Conservation (phyloP, 108 stramenopile species). For the Pseudonitzschia multiseries region DNA sequence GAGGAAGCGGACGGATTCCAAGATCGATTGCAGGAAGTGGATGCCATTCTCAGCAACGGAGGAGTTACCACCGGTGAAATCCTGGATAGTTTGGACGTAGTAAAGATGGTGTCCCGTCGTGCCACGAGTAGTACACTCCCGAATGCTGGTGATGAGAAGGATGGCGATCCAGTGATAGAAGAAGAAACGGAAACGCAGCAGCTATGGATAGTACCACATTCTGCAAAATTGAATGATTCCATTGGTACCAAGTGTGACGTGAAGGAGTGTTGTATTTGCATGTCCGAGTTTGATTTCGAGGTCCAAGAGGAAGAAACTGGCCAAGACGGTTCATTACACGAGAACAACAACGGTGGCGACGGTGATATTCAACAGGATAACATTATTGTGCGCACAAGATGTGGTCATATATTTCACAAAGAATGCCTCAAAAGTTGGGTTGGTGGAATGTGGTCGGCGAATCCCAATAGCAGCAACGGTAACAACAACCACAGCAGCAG, state of each 20-base stretch:
- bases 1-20: constrained; percentile 48
- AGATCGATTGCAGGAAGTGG: constrained; percentile 51
- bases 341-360: constrained; percentile 2
- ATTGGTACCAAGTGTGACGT: constrained; percentile 12
- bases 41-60: constrained; percentile 36
- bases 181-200: constrained; percentile 11
- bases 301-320: constrained; percentile 11
- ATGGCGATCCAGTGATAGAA: not conserved
- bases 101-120: constrained; percentile 34
- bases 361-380: not conserved
- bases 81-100: constrained; percentile 48
- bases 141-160: not conserved
- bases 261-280: constrained; percentile 76
- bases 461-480: constrained; percentile 16
- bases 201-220: constrained; percentile 17
- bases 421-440: constrained; percentile 61
- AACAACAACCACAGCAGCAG: too few species aligned
- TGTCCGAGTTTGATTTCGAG: constrained; percentile 53
- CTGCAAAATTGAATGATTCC: not conserved
- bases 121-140: too few species aligned
- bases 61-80: constrained; percentile 43
- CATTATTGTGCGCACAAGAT: constrained; percentile 46
- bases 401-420: constrained; percentile 60
- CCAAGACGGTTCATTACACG: not conserved
- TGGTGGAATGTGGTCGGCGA: constrained; percentile 52